phyloP scores from a whole-genome alignment of 768 basidiomycete species.

The Dioszegia hungarica region DNA sequence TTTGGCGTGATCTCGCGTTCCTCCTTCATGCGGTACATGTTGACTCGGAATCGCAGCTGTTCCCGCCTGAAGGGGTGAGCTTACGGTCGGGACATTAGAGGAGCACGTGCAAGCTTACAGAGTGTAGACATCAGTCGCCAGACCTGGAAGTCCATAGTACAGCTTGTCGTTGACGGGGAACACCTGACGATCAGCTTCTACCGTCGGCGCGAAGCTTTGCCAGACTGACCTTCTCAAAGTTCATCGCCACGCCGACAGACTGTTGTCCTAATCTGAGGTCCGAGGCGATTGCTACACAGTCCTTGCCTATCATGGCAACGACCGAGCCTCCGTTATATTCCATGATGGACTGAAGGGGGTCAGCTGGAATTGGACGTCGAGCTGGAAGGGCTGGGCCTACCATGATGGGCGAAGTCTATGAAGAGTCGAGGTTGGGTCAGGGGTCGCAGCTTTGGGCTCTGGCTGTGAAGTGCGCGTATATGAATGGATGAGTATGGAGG shows the following conservation, averaged over 20 bases:
- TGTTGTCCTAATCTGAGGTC: slow-evolving; percentile 88
- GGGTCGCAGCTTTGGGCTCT: too few species aligned
- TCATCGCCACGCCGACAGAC: slow-evolving; percentile 74
- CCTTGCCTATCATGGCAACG: slow-evolving; percentile 97
- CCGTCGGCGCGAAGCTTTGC: not conserved
- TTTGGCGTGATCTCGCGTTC: slow-evolving; percentile 94
- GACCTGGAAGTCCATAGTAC: slow-evolving; percentile 83
- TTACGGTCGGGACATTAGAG: not conserved
- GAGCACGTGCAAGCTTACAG: slow-evolving; percentile 56
- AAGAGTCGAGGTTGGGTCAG: not conserved
- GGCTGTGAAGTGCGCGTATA: too few species aligned
- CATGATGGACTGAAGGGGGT: slow-evolving; percentile 67
- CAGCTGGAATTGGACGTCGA: not conserved
- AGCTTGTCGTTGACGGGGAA: slow-evolving; percentile 91
- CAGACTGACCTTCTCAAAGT: slow-evolving; percentile 81
- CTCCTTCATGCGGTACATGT: slow-evolving; percentile 99
- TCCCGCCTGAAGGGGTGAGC: slow-evolving; percentile 60
- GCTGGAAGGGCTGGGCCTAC: slow-evolving; percentile 14
- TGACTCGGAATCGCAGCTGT: slow-evolving; percentile 84
- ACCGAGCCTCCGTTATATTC: slow-evolving; percentile 95
- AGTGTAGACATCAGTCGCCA: slow-evolving; percentile 89
- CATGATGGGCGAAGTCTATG: slow-evolving; percentile 19
- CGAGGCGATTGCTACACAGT: slow-evolving; percentile 96
- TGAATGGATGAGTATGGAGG: too few species aligned
- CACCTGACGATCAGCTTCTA: slow-evolving; percentile 56